Evolutionary conservation across 1,139 yeast genomes (phyloP).

Genomic region (Geotrichum histeridarum): DNA sequence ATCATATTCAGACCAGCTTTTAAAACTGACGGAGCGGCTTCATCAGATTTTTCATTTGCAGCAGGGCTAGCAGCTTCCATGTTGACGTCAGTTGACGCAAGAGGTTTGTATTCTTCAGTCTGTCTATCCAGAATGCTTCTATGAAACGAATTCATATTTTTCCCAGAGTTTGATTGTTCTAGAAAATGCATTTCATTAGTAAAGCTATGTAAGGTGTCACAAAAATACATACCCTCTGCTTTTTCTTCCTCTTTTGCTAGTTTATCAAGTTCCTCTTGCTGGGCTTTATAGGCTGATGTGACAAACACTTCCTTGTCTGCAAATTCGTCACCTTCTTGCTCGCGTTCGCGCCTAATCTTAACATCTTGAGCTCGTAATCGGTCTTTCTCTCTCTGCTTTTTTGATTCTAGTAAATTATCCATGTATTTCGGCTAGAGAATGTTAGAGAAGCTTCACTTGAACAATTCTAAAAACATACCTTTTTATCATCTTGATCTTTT

Average conservation of each 20-base stretch:
- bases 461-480: conserved; percentile 16
- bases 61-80: not conserved
- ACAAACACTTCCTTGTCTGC: conserved; percentile 44
- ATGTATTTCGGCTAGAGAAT: conserved; percentile 39
- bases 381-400: conserved; percentile 42
- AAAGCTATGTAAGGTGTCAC: conserved; percentile 2
- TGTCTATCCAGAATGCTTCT: conserved; percentile 27
- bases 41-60: conserved; percentile 22
- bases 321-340: conserved; percentile 37
- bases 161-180: not conserved
- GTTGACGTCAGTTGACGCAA: not conserved
- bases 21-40: conserved; percentile 5
- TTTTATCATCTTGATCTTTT: conserved; percentile 18
- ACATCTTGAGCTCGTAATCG: conserved; percentile 35
- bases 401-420: conserved; percentile 39
- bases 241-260: conserved; percentile 29
- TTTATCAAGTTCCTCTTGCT: conserved; percentile 35
- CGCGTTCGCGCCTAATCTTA: conserved; percentile 30
- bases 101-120: conserved; percentile 25
- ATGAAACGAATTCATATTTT: conserved; percentile 26
- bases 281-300: conserved; percentile 41
- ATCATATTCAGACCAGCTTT: conserved; percentile 35
- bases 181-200: not conserved
- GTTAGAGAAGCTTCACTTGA: too few species aligned
- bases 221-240: conserved; percentile 23